Percentiles rank a stretch among this genome's conserved stretches.
These are phyloP conservation scores for Peronospora farinosa DNA, from an alignment of 352 stramenopile genomes.

Conservation along the genomic window DNA sequence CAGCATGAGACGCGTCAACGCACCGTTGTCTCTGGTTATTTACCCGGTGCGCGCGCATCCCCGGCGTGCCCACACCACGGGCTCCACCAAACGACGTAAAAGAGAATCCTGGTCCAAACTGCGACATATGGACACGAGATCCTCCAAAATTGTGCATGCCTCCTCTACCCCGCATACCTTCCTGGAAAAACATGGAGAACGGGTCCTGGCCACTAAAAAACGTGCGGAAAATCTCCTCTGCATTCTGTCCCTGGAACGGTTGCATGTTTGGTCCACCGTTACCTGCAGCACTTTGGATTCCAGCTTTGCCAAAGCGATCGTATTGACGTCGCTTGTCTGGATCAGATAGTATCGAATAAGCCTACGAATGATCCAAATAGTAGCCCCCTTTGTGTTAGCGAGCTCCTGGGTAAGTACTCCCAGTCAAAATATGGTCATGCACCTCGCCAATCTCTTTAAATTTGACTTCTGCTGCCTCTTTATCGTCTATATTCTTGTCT, in stretches of 20 bases:
- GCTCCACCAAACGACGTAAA: conserved; percentile 69
- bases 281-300: conserved; percentile 35
- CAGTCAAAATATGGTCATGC: not conserved
- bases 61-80: conserved; percentile 46
- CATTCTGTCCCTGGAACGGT: conserved; percentile 64
- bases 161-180: conserved; percentile 46
- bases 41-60: conserved; percentile 44
- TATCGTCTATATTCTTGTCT: conserved; percentile 89
- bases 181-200: conserved; percentile 83
- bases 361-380: conserved; percentile 27
- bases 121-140: conserved; percentile 64
- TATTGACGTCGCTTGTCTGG: conserved; percentile 84
- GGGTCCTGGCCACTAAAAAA: conserved; percentile 80
- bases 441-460: conserved; percentile 88
- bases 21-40: conserved; percentile 47
- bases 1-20: not conserved
- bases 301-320: conserved; percentile 87
- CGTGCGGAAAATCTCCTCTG: conserved; percentile 74
- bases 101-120: conserved; percentile 73
- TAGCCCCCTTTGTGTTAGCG: not conserved
- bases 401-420: not conserved
- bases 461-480: conserved; percentile 81
- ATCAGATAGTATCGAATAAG: conserved; percentile 89
- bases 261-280: conserved; percentile 35
- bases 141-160: conserved; percentile 44